Evolutionary conservation across 73 alveolate species (phyloP), one percentile per base, ranked within the genome.

Genomic region (Paramecium bursaria): DNA sequence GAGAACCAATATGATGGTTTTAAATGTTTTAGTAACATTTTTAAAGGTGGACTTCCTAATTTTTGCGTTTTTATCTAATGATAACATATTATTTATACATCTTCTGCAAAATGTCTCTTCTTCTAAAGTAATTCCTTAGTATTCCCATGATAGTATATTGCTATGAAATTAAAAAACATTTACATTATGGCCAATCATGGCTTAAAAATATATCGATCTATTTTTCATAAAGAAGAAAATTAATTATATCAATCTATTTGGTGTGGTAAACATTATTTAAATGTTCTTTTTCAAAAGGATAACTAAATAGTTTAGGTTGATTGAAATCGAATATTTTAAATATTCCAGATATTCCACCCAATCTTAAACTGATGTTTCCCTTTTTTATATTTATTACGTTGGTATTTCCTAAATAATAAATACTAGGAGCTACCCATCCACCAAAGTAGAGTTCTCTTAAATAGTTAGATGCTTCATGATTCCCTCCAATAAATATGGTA

Each of bases 381-480:
- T 87, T 87, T 82, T 73, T 90, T 25, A 91, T 88, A 48, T 91
- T 86, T 1, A 96, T 88, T n/a, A 94, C 87, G 10, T 95, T 95
- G 27, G 94, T 25, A 44, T 87, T 87, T 14, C 99, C 99, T 85
- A 96, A 74, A 85, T 85, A 96, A 73, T 91, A 96, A 42, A 96
- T 93, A 53, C 94, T 96, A 76, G 91, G 95, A 46, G 97, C 95
- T 11, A 92, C 97, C 94, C 95, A 96, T 11, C 99, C 99, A 1
- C 99, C 99, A 90, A 92, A 96, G 76, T 91, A 79, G 85, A 79
- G 22, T 79, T 94, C 97, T 61, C 95, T 88, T 55, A 94, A 76
- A 77, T 90, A 90, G 82, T 96, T 96, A 22, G 96, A 86, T 4
- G 99, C 98, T 76, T 96, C 99, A 87, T 96, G 99, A 90, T 96